Conservation (phyloP, 208 protist species). For the Dictyostelium gargantuum region DNA sequence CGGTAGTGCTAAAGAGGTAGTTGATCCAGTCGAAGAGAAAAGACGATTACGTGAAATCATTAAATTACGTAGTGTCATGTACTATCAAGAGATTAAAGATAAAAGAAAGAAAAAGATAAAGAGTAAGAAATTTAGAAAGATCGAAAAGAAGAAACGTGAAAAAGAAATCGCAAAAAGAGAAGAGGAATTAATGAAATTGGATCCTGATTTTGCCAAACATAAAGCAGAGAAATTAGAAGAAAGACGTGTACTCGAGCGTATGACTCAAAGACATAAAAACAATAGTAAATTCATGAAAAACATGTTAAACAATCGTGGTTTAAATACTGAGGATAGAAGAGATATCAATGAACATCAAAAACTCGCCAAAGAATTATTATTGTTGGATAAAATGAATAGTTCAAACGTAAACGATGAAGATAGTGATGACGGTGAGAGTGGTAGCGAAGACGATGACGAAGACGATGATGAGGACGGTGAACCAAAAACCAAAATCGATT, state of each 20-base stretch:
- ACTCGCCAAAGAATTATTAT: not conserved
- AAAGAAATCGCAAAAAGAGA: slow-evolving; percentile 8
- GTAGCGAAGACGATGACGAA: not conserved
- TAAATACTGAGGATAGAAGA: slow-evolving; percentile 17
- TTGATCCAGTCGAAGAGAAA: slow-evolving; percentile 7
- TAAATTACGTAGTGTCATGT: slow-evolving; percentile 60
- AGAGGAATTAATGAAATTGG: slow-evolving; percentile 40
- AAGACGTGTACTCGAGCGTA: slow-evolving; percentile 52
- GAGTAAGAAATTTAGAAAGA: slow-evolving; percentile 69
- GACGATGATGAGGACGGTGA: not conserved
- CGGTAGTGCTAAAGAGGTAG: not conserved
- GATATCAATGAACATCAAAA: slow-evolving; percentile 39
- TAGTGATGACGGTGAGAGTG: not conserved
- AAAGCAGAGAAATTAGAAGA: slow-evolving; percentile 10
- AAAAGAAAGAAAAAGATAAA: slow-evolving; percentile 74
- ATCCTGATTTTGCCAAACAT: slow-evolving; percentile 47
- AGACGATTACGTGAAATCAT: slow-evolving; percentile 33
- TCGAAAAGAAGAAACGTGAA: slow-evolving; percentile 48
- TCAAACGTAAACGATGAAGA: not conserved
- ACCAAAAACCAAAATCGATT: not conserved
- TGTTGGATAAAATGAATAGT: not conserved
- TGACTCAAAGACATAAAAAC: slow-evolving; percentile 71
- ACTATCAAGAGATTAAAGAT: slow-evolving; percentile 70
- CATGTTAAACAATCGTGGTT: slow-evolving; percentile 25
- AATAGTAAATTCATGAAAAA: slow-evolving; percentile 66